Conservation (phyloP, 225 moss, liverwort and hornwort genomes). For the Marchantia paleacea region DNA sequence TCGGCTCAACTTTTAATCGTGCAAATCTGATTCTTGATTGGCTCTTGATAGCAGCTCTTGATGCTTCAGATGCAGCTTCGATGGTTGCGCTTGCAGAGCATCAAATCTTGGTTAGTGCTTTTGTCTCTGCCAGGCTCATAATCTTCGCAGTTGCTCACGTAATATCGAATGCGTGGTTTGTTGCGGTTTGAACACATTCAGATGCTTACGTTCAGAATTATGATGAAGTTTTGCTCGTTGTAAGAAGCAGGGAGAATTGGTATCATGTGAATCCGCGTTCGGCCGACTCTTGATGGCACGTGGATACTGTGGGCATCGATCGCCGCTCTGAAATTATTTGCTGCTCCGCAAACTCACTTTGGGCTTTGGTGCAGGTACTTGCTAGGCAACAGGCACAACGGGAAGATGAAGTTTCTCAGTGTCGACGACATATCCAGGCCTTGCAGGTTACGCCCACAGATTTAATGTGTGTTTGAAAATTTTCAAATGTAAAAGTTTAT, state of each 20-base stretch:
- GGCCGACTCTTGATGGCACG: background rate
- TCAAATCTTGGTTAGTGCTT: constrained; percentile 64
- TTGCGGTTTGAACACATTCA: background rate
- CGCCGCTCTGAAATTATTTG: background rate
- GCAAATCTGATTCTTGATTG: background rate
- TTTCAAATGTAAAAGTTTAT: background rate
- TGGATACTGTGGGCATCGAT: background rate
- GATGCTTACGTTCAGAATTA: background rate
- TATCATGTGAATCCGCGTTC: background rate
- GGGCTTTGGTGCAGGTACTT: constrained; percentile 29
- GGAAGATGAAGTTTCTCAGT: constrained; percentile 87
- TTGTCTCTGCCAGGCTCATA: background rate
- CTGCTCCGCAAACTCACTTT: background rate
- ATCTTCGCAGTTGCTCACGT: background rate
- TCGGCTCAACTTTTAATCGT: too few species aligned
- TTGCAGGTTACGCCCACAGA: constrained; percentile 36
- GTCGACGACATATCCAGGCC: constrained; percentile 82
- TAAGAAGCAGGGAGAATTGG: background rate
- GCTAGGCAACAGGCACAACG: constrained; percentile 95
- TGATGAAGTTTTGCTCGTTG: background rate
- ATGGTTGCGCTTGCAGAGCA: constrained; percentile 67
- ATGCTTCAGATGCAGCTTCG: constrained; percentile 30
- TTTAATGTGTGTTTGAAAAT: background rate
- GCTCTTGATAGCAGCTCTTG: background rate
- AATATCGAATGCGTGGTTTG: background rate